These are phyloP conservation scores for Serpula lacrymans DNA, from an alignment of 768 basidiomycete species.

Conservation along the genomic window DNA sequence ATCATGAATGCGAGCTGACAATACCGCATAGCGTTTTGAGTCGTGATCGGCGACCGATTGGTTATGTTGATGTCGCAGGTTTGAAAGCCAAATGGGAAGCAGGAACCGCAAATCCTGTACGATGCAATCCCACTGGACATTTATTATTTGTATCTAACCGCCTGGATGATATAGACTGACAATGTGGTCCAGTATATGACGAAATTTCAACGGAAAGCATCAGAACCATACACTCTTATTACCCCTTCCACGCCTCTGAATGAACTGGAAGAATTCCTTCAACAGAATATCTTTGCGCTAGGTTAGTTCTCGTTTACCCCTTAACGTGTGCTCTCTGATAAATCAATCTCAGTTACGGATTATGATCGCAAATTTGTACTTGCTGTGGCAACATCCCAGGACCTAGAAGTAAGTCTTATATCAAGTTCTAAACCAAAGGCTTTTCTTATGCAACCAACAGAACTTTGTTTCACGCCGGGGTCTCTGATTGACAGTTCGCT, in stretches of 20 bases:
- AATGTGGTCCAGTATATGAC: slow-evolving; percentile 69
- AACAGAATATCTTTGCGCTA: slow-evolving; percentile 69
- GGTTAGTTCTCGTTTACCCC: slow-evolving; percentile 38
- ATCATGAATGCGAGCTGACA: neutral
- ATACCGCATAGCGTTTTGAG: slow-evolving; percentile 62
- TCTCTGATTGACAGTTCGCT: slow-evolving; percentile 7
- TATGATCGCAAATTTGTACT: slow-evolving; percentile 76
- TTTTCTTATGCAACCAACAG: slow-evolving; percentile 10
- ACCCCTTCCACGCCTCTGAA: slow-evolving; percentile 76
- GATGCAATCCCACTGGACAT: slow-evolving; percentile 21
- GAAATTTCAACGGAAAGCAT: slow-evolving; percentile 64
- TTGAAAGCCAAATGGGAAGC: slow-evolving; percentile 80
- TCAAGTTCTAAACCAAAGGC: neutral
- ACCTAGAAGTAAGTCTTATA: slow-evolving; percentile 46
- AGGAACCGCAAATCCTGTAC: slow-evolving; percentile 65
- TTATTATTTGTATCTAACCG: slow-evolving; percentile 1
- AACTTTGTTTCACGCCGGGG: slow-evolving; percentile 28
- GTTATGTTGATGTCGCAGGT: slow-evolving; percentile 76
- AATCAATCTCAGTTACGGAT: slow-evolving; percentile 69
- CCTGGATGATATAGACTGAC: slow-evolving; percentile 49
- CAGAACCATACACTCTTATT: slow-evolving; percentile 72
- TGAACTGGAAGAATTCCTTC: slow-evolving; percentile 79
- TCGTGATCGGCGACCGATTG: slow-evolving; percentile 67
- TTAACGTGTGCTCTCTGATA: slow-evolving; percentile 2
- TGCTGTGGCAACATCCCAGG: slow-evolving; percentile 73